Evolutionary conservation across 148 eudicot genomes (phyloP), one percentile per base, ranked within the genome.

Genomic region (Pharnaceum exiguum): DNA sequence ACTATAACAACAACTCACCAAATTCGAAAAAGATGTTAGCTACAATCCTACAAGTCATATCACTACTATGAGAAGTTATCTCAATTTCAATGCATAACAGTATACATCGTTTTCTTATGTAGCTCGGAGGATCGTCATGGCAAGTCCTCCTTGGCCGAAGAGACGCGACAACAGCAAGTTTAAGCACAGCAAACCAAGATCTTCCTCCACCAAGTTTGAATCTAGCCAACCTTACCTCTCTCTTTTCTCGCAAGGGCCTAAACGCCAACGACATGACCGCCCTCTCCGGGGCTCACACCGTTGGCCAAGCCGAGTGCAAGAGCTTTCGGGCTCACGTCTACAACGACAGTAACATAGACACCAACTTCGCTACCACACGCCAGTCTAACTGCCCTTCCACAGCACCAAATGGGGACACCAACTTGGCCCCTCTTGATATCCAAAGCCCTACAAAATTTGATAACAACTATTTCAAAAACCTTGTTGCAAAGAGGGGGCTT

Each of bases 81-180:
- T 35, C 8, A 35, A 35, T 12, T 35, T 7, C 7, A 35, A 12
- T 6, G 7, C 12, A 35, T 6, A 35, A 6, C 7, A 35, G 7
- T 35, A 35, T 35, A 6, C 16, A 9, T 10, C 53, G 31, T 49
- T 12, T 60, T 6, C 9, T n/a, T 2, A 40, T 52, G 51, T 51
- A 79, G 80, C 46, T 77, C 42, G 82, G 85, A 68, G 88, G 88
- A n/a, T 85, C 88, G 9, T 17, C 78, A 56, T 83, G 88, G 88
- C 15, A 33, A 13, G 88, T 83, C 2, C 69, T 61, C 9, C 67
- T 83, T 2, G 85, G 88, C 16, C 53, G 88, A 46, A 66, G 85
- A 46, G 88, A 83, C 44, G 65, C 84, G 16, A 79, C 51, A 37
- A 79, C 84, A 17, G 84, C 88, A 0, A 82, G 70, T 69, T 68